Base-by-base conservation (phyloP, 345 rosid species). In the Melaleuca alternifolia region DNA sequence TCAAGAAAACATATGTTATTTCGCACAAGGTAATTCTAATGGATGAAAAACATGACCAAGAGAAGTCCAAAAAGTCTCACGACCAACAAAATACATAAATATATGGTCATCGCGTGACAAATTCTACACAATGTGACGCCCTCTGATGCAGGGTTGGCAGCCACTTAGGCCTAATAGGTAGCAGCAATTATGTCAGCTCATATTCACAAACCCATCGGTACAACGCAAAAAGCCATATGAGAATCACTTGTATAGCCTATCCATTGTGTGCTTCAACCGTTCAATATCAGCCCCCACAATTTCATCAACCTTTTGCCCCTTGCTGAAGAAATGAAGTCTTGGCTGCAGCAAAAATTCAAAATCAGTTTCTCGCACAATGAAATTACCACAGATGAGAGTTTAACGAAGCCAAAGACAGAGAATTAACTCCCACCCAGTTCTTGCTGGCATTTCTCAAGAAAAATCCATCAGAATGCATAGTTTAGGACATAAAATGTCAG, bases 221-320 rank as follows among this genome's bases (percentile, higher is more conserved):
- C 7, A 26, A 33, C 41, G 5, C 20, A 24, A 82, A 2, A 82
- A 37, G 7, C 37, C 33, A 21, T 13, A 4, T 26, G 84, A 82
- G 13, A 51, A 61, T 94, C 92, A 97, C 94, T 91, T 92, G 87
- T 94, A 96, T 51, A 94, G 93, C 85, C 90, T 88, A 79, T 92
- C 95, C 95, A 91, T 92, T 30, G 92, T 93, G 54, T 89, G 86
- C 91, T 92, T 91, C 92, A 97, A 87, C 62, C 87, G 90, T 20
- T 88, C 79, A 26, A 90, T 88, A 87, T 97, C 98, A 54, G 94
- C 95, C 51, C 99, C 98, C 83, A 95, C 90, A 3, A 97, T 82
- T 90, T 95, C 94, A 41, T 84, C 92, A 37, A 88, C 92, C 88
- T 93, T 95, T 87, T 93, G 89, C 37, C 99, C 98, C 82, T 89